Conservation (phyloP, 1,284 basidiomycete species). For the Microbotryum lychnidis-dioicae region DNA sequence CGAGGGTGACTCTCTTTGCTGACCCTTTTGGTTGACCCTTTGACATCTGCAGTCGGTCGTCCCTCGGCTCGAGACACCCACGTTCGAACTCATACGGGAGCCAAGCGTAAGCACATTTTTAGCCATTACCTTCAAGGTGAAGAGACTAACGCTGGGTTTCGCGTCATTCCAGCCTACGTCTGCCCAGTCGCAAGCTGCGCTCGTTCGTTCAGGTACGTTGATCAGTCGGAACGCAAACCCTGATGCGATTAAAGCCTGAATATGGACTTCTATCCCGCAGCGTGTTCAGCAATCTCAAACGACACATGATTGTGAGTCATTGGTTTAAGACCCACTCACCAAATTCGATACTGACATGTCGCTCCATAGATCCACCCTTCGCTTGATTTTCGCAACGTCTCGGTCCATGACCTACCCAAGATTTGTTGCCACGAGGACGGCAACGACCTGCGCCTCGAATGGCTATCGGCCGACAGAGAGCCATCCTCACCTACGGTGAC, state of each 20-base stretch:
- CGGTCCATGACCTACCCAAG: conserved; percentile 18
- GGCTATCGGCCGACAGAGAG: too few species aligned
- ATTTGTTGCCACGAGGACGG: conserved; percentile 14
- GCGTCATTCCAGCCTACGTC: conserved; percentile 11
- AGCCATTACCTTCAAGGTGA: background rate
- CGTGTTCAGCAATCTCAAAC: conserved; percentile 19
- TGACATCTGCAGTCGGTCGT: conserved; percentile 15
- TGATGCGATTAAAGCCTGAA: background rate
- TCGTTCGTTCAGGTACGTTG: conserved; percentile 6
- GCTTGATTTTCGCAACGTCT: conserved; percentile 22
- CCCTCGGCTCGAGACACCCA: conserved; percentile 22
- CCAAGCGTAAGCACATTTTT: conserved; percentile 8
- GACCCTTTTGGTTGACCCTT: background rate
- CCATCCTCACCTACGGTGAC: too few species aligned
- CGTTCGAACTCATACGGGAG: conserved; percentile 17
- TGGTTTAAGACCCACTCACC: background rate
- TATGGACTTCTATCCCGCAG: background rate
- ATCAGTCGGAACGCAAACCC: background rate
- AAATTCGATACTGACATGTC: background rate
- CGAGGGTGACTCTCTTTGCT: background rate
- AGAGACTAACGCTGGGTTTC: background rate
- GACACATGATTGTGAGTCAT: conserved; percentile 24
- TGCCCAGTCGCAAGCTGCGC: conserved; percentile 24
- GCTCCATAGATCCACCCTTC: conserved; percentile 13
- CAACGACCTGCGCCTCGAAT: too few species aligned